Base-by-base conservation (phyloP, 139 green algal species). In the Closterium sp. region DNA sequence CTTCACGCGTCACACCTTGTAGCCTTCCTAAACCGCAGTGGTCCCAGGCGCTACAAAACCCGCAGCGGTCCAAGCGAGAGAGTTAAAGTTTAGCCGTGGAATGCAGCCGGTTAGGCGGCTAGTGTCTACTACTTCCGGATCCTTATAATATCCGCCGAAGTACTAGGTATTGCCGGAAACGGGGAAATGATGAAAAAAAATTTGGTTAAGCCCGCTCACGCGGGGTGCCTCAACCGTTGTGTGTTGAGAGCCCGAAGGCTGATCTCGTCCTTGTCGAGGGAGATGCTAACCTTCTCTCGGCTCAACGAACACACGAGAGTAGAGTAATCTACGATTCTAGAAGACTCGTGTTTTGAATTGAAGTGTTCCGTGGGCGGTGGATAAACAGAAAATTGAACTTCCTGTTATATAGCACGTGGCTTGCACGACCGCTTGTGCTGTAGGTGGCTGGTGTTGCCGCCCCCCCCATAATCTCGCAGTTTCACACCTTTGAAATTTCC, bases 251-350 rank as follows among this genome's bases (percentile, higher is more conserved):
- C 31, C 91, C 91, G 91, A 27, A 93, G 91, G 31, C 91, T 92
- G 27, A 85, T 92, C 91, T 73, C 91, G 91, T 93, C 91, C 91
- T 93, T 93, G 91, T 93, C 91, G 91, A 93, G 91, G 91, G 91
- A 93, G 91, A 93, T 92, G 91, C 91, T 93, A 93, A 93, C 85
- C 91, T 93, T 93, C 91, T 93, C 91, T 93, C 91, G 91, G 91
- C 91, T 93, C 91, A 93, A 93, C 91, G 91, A 93, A 93, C 91
- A 93, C 91, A 87, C 62, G 5, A 13, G 5, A 5, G 5, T 0
- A 0, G 62, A 27, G 62, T 22, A 79, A 79, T 27, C 62, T 13
- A 5, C 3, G 10, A 79, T 79, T 13, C 19, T 79, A 22, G 19
- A 79, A 79, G 2, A 19, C 4, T 79, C 17, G 19, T 27, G 19